Base-by-base conservation (phyloP, 345 rosid species). In the Brassica juncea region DNA sequence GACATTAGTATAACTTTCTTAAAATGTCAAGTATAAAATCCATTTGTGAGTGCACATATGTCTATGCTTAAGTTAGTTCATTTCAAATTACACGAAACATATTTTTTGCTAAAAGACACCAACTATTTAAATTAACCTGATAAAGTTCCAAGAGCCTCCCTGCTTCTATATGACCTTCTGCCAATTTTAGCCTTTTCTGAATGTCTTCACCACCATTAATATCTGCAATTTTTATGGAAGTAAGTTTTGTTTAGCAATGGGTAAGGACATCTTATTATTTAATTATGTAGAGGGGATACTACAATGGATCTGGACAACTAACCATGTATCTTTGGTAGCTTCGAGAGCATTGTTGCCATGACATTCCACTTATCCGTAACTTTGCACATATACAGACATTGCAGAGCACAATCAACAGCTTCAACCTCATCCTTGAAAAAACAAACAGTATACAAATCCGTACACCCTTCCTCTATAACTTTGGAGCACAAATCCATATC, bases 101-200 rank as follows among this genome's bases (percentile, higher is more conserved):
- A 70, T 30, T n/a, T n/a, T 42, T n/a, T 57, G 55, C 57, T 44
- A 70, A 54, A 30, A 74, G 71, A 69, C 30, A 54, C 66, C 79
- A 63, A 54, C n/a, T 35, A 80, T 19, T 19, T 19, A 19, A 19
- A 28, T 28, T 80, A 62, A 55, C 98, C 97, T 95, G 99, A 80
- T 93, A 95, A 80, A 86, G 84, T 58, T 93, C 86, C 86, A 93
- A 80, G 79, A 91, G 86, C 81, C 94, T 93, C 80, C 97, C 98
- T 8, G 97, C 97, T 85, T 95, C 99, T 75, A 93, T 83, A 82
- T 95, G 97, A 57, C 88, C 91, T 82, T 90, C 94, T 8, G 94
- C 96, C 82, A 84, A 77, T 84, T 87, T 91, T 32, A 88, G 85
- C 77, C 89, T 88, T 82, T 77, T 85, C 85, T 85, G 89, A 82